phyloP scores from a whole-genome alignment of 495 filamentous ascomycete genomes.

The Copromyces sp. region DNA sequence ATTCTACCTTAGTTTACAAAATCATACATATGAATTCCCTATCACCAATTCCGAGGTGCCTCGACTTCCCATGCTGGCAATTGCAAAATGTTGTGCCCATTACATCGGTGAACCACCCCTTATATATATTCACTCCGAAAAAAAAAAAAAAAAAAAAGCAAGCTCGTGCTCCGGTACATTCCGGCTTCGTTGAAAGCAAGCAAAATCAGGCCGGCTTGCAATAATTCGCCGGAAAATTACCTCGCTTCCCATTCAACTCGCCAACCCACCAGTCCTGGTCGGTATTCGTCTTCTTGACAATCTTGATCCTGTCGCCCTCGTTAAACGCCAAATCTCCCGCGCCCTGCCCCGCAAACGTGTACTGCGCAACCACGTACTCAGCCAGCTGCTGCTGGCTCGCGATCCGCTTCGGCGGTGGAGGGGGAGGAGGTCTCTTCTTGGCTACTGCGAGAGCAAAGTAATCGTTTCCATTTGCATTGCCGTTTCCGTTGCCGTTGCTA shows the following conservation, averaged over 20 bases:
- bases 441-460: constrained; percentile 9
- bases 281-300: constrained; percentile 74
- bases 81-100: neutral
- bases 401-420: constrained; percentile 52
- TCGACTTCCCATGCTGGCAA: neutral
- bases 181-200: neutral
- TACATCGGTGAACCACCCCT: neutral
- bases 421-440: constrained; percentile 51
- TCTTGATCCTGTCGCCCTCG: constrained; percentile 76
- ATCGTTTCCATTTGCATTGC: constrained; percentile 2
- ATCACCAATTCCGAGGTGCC: neutral
- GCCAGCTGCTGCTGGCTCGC: constrained; percentile 30
- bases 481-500: constrained; percentile 16
- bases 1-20: neutral
- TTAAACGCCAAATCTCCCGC: constrained; percentile 68
- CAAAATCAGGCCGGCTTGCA: constrained; percentile 31
- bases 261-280: constrained; percentile 96
- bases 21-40: neutral
- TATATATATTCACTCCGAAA: neutral
- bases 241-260: constrained; percentile 62
- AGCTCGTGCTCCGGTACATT: neutral
- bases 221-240: constrained; percentile 90
- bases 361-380: constrained; percentile 69
- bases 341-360: constrained; percentile 64
- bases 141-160: neutral